Percentiles rank a stretch among this genome's conserved stretches.
phyloP scores from a whole-genome alignment of 352 stramenopile genomes.

The Phytopythium kandeliae region DNA sequence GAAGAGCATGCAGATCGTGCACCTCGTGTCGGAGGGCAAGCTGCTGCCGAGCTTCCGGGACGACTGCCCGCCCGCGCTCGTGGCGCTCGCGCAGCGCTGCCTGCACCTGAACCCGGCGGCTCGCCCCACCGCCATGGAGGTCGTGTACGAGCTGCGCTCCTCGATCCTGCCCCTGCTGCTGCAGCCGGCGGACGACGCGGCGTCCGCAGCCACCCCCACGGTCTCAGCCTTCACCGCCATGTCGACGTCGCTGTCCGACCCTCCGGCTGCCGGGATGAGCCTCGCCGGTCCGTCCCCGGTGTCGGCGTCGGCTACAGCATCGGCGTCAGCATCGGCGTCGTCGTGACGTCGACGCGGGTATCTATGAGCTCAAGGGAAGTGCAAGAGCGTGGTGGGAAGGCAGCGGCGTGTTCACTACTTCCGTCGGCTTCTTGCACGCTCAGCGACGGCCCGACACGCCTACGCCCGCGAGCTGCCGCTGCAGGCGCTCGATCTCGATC shows the following conservation, averaged over 20 bases:
- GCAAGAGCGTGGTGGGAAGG: too few relatives aligned
- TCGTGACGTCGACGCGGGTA: too few relatives aligned
- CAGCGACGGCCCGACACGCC: not conserved
- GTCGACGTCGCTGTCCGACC: conserved; percentile 4
- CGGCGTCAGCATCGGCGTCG: too few relatives aligned
- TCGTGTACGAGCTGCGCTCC: conserved; percentile 56
- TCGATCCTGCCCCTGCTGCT: conserved; percentile 40
- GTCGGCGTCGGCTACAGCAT: not conserved
- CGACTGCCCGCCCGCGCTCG: conserved; percentile 45
- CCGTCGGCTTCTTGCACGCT: not conserved
- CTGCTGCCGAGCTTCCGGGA: conserved; percentile 68
- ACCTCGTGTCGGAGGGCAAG: conserved; percentile 71
- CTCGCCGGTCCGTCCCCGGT: not conserved
- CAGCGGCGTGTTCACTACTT: not conserved
- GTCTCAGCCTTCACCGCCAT: conserved; percentile 4
- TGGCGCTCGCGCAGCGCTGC: conserved; percentile 50
- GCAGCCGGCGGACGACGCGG: conserved; percentile 8
- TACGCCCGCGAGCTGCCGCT: not conserved
- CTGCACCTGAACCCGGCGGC: conserved; percentile 53
- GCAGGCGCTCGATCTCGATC: not conserved
- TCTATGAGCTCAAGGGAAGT: conserved; percentile 1
- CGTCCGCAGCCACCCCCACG: not conserved
- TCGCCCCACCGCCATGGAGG: conserved; percentile 63
- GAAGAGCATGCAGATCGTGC: conserved; percentile 81
- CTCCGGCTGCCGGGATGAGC: not conserved